phyloP scores from a whole-genome alignment of 176 grass and related monocot genomes.

The Triticum monococcum region DNA sequence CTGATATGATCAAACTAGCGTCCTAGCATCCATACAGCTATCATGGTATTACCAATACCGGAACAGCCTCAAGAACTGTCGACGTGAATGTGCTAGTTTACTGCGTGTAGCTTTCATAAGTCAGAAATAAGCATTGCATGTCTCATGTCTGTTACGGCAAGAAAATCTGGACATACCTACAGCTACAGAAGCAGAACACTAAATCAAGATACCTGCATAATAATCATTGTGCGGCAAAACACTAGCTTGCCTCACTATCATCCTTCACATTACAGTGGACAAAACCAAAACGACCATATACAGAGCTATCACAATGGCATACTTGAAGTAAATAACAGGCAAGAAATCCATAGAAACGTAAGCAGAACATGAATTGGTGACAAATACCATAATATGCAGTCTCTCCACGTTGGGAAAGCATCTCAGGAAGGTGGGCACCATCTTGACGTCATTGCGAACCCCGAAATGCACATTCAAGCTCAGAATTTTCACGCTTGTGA shows the following conservation, averaged over 20 bases:
- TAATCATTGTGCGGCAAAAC: not conserved
- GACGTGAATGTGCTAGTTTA: not conserved
- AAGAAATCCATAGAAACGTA: too few species aligned
- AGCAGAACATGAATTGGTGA: too few species aligned
- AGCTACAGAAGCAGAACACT: not conserved
- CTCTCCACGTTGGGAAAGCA: too few species aligned
- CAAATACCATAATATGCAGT: too few species aligned
- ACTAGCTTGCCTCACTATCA: too few species aligned
- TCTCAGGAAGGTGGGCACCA: too few species aligned
- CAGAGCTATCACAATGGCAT: not conserved
- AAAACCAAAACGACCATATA: not conserved
- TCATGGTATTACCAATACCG: not conserved
- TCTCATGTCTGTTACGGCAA: not conserved
- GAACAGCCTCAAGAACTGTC: not conserved
- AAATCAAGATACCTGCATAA: not conserved
- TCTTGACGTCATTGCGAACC: too few species aligned
- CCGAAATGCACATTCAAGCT: too few species aligned
- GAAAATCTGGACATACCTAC: not conserved
- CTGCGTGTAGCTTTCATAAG: not conserved
- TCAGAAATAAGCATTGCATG: not conserved
- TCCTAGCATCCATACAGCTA: too few species aligned
- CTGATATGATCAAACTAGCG: not conserved
- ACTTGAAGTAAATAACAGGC: too few species aligned
- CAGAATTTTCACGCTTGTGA: too few species aligned
- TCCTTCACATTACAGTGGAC: not conserved